Evolutionary conservation across 805 yeast species (phyloP).

Genomic region (Candida bentonensis): DNA sequence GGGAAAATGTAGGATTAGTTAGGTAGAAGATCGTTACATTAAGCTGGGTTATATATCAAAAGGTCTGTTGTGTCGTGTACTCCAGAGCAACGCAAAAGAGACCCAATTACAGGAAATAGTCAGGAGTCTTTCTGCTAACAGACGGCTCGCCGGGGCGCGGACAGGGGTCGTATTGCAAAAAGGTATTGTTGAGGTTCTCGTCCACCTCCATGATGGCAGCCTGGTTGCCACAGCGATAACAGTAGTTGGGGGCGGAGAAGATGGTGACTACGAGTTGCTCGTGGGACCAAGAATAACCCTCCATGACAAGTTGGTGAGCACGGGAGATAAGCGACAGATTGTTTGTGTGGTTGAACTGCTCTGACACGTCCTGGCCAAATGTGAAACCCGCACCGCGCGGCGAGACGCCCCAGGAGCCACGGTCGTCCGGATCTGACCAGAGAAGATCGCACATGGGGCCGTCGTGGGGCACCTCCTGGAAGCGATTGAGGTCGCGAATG

Average conservation of each 20-base stretch:
- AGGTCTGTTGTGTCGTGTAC: not conserved
- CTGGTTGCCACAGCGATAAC: slow-evolving; percentile 96
- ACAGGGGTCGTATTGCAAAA: slow-evolving; percentile 92
- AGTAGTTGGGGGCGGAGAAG: slow-evolving; percentile 90
- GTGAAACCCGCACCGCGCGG: slow-evolving; percentile 99
- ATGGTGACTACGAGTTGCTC: slow-evolving; percentile 90
- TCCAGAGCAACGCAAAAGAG: slow-evolving; percentile 17
- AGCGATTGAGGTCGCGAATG: slow-evolving; percentile 81
- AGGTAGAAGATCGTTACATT: not conserved
- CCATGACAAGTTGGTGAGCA: slow-evolving; percentile 97
- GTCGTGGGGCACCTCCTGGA: slow-evolving; percentile 96
- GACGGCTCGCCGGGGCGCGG: slow-evolving; percentile 98
- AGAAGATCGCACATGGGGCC: slow-evolving; percentile 96
- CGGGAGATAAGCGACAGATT: slow-evolving; percentile 78
- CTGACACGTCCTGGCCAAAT: slow-evolving; percentile 92
- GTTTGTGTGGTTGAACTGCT: slow-evolving; percentile 90
- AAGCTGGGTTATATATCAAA: not conserved
- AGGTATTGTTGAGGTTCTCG: slow-evolving; percentile 67
- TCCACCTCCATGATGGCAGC: slow-evolving; percentile 98
- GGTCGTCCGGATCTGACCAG: slow-evolving; percentile 96
- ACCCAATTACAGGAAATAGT: slow-evolving; percentile 60
- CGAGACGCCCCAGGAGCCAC: slow-evolving; percentile 97
- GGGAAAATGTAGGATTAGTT: not conserved
- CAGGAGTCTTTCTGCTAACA: slow-evolving; percentile 93
- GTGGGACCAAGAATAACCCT: slow-evolving; percentile 91